Evolutionary conservation across 139 green algal species (phyloP).

Genomic region (Tetradesmus lagerheimii): DNA sequence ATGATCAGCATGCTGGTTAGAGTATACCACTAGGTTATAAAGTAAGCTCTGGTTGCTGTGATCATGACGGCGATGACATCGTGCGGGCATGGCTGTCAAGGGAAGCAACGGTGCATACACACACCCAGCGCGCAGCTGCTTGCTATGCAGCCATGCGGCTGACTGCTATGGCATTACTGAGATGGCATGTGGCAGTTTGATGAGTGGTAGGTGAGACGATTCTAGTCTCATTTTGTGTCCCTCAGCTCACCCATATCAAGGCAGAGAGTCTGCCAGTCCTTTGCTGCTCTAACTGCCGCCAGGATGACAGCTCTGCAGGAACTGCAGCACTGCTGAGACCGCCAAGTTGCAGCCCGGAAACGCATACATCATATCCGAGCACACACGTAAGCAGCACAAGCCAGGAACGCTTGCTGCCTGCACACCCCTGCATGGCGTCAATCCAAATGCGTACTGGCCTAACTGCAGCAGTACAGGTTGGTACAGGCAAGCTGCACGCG

Average conservation of each 20-base stretch:
- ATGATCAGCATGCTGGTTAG: too few relatives aligned
- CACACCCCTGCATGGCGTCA: neutral
- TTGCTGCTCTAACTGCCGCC: conserved; percentile 25
- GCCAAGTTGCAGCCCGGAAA: neutral
- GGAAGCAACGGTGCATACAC: too few relatives aligned
- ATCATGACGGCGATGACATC: too few relatives aligned
- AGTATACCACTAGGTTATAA: too few relatives aligned
- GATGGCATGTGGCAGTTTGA: too few relatives aligned
- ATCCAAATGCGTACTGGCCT: neutral
- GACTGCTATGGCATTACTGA: too few relatives aligned
- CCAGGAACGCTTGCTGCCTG: neutral
- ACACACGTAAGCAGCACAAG: neutral
- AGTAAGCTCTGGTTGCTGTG: too few relatives aligned
- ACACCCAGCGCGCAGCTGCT: too few relatives aligned
- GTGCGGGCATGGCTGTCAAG: too few relatives aligned
- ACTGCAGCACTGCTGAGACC: neutral
- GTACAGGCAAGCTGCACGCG: neutral
- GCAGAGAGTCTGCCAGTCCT: neutral
- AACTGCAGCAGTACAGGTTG: neutral
- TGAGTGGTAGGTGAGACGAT: too few relatives aligned
- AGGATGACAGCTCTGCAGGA: neutral
- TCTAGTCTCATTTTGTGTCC: neutral
- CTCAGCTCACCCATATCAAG: neutral
- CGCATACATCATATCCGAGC: neutral
- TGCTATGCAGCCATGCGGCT: too few relatives aligned